Conservation (phyloP, 2,329 filamentous ascomycete genomes). For the Fusarium fujikuroi region DNA sequence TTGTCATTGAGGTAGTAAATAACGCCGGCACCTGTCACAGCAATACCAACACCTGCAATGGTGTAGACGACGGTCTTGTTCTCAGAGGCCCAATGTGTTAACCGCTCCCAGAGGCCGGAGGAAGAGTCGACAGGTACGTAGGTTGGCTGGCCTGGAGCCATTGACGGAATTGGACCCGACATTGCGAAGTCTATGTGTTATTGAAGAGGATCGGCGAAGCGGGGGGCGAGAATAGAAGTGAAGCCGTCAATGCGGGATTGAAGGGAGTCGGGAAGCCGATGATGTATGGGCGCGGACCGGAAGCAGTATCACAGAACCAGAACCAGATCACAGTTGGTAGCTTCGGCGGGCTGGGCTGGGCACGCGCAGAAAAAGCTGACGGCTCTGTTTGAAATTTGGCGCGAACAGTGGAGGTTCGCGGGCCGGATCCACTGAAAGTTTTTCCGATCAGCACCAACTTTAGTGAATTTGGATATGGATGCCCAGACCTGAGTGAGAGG, state of each 20-base stretch:
- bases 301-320: conserved; percentile 32
- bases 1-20: conserved; percentile 84
- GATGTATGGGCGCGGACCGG: conserved; percentile 46
- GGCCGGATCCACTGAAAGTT: conserved; percentile 45
- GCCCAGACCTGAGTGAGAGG: background rate
- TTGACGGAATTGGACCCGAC: conserved; percentile 60
- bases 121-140: conserved; percentile 65
- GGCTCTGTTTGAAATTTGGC: conserved; percentile 47
- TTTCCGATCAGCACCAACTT: conserved; percentile 39
- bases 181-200: conserved; percentile 48
- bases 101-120: conserved; percentile 85
- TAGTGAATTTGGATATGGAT: conserved; percentile 10
- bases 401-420: conserved; percentile 32
- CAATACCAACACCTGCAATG: conserved; percentile 91
- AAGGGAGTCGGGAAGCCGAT: conserved; percentile 45
- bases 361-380: conserved; percentile 50
- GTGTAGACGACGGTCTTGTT: conserved; percentile 97
- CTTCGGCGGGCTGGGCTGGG: conserved; percentile 46
- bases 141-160: conserved; percentile 57
- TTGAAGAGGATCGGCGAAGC: conserved; percentile 34
- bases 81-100: conserved; percentile 92
- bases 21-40: conserved; percentile 89
- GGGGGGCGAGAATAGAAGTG: conserved; percentile 39
- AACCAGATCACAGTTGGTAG: conserved; percentile 31
- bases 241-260: conserved; percentile 43